Evolutionary conservation across 2,329 filamentous ascomycete species (phyloP), one percentile per base, ranked within the genome.

Genomic region (Hymenoscyphus infarciens): DNA sequence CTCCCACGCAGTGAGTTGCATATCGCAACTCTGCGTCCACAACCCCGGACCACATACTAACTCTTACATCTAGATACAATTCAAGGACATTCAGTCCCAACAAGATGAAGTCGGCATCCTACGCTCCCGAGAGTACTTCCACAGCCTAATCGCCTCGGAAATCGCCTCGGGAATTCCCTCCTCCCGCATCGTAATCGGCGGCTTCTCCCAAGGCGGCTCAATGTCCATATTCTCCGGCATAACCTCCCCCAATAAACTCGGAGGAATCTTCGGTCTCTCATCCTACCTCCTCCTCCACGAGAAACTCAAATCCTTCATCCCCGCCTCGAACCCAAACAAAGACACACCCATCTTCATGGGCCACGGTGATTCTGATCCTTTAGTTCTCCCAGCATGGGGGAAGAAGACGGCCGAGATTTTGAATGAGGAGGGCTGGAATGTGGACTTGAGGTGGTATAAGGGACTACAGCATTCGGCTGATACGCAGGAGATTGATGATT

Each of bases 291-390:
- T 92, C 22, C 80, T 97, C 56, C 81, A 85, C 66, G 79, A 83
- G 66, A 89, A 87, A 73, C 75, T 91, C 68, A 80, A 83, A 72
- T 81, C 81, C 8, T 79, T 84, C 66, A 75, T 84, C 16, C 80
- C 83, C 1, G 78, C 80, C 68, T 79, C 82, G 29, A 83, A 78
- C 68, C 79, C 82, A 61, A 92, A 92, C 75, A 85, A 87, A 75
- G 81, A 89, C 49, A 97, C 92, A 1, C 90, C 90, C 1, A 87
- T 98, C 66, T 91, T 95, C 76, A 89, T 97, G 87, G 92, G 85
- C 13, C 95, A 98, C 71, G 95, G 95, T n/a, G 83, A 87, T 65
- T 78, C 77, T 0, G 94, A 99, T 75, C 82, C 82, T 15, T 79
- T 97, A 2, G 90, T 97, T 8, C 82, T 81, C 68, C 83, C 87